Evolutionary conservation across 306 rosid genomes (phyloP).

Genomic region (Biancaea sappan): DNA sequence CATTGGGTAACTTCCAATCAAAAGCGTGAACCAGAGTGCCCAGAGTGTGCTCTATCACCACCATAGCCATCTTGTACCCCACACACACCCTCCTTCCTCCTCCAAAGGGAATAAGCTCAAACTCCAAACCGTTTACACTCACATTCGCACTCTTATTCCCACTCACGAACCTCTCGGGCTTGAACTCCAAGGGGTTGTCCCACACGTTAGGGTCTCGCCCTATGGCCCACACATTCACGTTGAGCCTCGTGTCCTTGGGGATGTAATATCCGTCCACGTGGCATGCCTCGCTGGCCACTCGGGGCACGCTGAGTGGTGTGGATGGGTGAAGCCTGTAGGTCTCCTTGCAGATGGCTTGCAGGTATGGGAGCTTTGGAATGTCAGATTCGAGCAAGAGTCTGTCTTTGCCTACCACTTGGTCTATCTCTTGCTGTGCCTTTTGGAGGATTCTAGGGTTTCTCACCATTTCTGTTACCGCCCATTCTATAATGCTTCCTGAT

Average conservation of each 20-base stretch:
- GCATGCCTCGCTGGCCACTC: conserved; percentile 41
- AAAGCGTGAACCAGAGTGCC: conserved; percentile 56
- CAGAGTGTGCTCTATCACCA: conserved; percentile 42
- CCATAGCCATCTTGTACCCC: conserved; percentile 52
- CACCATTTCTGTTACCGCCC: conserved; percentile 54
- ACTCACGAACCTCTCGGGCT: conserved; percentile 44
- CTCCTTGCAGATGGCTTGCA: conserved; percentile 53
- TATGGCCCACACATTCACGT: conserved; percentile 58
- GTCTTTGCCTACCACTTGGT: conserved; percentile 38
- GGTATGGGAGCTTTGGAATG: conserved; percentile 42
- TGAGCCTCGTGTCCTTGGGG: conserved; percentile 44
- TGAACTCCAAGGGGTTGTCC: conserved; percentile 49
- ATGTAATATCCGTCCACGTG: conserved; percentile 51
- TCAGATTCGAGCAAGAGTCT: conserved; percentile 41
- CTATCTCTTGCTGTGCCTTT: conserved; percentile 51
- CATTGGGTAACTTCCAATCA: conserved; percentile 50
- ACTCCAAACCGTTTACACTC: conserved; percentile 47
- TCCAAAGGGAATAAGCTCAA: conserved; percentile 56
- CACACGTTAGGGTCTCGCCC: conserved; percentile 58
- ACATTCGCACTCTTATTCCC: conserved; percentile 39
- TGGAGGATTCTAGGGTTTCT: conserved; percentile 41
- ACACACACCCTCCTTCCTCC: conserved; percentile 60
- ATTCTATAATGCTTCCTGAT: conserved; percentile 52
- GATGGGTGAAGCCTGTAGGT: conserved; percentile 55
- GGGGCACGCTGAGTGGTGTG: conserved; percentile 51